phyloP scores from a whole-genome alignment of 2,329 filamentous ascomycete species.

The Colletotrichum plurivorum region DNA sequence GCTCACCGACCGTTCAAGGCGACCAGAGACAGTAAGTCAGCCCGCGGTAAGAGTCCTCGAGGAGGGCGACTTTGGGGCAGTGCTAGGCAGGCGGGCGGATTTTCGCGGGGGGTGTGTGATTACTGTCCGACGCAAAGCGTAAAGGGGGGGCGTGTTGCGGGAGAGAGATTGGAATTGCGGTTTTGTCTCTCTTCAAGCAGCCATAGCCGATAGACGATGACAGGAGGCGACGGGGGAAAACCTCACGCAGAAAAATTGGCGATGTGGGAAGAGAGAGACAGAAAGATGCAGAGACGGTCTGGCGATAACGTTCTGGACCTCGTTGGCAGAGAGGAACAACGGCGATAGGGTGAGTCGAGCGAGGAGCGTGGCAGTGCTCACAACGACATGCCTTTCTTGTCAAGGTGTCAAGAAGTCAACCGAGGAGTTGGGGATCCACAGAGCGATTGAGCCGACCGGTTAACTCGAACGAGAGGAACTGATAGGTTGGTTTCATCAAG shows the following conservation, averaged over 20 bases:
- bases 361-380: slow-evolving; percentile 37
- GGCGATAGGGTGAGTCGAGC: not conserved
- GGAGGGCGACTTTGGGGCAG: slow-evolving; percentile 14
- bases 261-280: not conserved
- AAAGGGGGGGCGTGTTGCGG: no score
- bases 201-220: not conserved
- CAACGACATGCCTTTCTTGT: slow-evolving; percentile 40
- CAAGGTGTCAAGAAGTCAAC: slow-evolving; percentile 33
- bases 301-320: slow-evolving; percentile 5
- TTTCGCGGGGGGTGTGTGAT: slow-evolving; percentile 6
- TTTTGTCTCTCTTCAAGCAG: not conserved
- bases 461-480: slow-evolving; percentile 8
- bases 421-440: slow-evolving; percentile 12
- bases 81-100: slow-evolving; percentile 25
- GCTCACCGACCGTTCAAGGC: not conserved
- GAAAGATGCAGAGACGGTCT: slow-evolving; percentile 6
- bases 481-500: slow-evolving; percentile 12
- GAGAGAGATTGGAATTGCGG: no score
- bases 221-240: no score
- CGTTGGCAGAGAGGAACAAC: not conserved
- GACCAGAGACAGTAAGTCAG: slow-evolving; percentile 3
- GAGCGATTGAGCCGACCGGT: no score
- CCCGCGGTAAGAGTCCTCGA: not conserved
- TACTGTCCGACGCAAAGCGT: slow-evolving; percentile 4
- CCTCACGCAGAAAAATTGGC: no score